Evolutionary conservation across 2,329 filamentous ascomycete species (phyloP), one percentile per base, ranked within the genome.

Genomic region (Xylariaceae sp.): DNA sequence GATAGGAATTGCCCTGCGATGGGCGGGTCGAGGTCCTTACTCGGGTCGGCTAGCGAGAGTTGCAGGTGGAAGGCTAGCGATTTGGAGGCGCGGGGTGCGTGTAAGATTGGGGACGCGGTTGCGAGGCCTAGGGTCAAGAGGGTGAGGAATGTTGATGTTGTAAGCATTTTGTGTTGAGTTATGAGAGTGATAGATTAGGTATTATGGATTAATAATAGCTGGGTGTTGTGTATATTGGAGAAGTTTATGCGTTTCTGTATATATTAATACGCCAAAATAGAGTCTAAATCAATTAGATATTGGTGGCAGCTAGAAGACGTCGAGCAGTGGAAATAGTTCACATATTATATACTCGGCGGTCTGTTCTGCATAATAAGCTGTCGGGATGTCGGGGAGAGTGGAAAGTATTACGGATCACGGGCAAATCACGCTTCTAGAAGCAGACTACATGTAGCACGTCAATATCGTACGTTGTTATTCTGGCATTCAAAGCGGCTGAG

Each of bases 31-130:
- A 62, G 48, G 26, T 62, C 57, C 20, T 50, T 48, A 2, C 54
- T 23, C 14, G 51, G 48, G 54, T 55, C 54, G 23, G 32, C 50
- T 1, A 62, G 56, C 32, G 54, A 37, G 29, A 50, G 47, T 21
- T 55, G 51, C 6, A 62, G 59, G 2, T 62, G 26, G 59, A 54
- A 62, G 18, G 44, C 59, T 2, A 56, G 59, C 16, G 56, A 43
- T 2, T 32, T 14, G 16, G 56, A 56, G 6, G 51, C 40, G 6
- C 29, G 48, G 3, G 47, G 50, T 37, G 3, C 9, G 32, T 37
- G 32, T 16, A 3, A 14, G 20, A 62, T 44, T 2, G 59, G 56
- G 2, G 53, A 46, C 7, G 59, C 59, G 44, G 43, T 23, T 14
- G 51, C 29, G 32, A 62, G 48, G 51, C 56, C 48, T 29, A 57